Percentiles rank a stretch among this genome's conserved stretches.
These are phyloP conservation scores for Eucalyptus polybractea DNA, from an alignment of 345 rosid genomes.

Conservation along the genomic window DNA sequence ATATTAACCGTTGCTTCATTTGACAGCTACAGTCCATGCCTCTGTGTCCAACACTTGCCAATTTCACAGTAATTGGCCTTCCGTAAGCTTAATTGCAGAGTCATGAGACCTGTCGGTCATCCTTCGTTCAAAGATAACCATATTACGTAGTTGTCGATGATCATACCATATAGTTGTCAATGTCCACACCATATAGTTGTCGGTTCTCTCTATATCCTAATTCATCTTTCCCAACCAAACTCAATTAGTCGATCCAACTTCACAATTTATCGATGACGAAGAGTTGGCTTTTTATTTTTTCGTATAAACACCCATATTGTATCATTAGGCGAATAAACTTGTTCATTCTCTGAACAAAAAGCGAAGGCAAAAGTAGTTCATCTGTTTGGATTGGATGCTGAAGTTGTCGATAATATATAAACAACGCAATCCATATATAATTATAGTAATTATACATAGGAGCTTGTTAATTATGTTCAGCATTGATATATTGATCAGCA, in stretches of 20 bases:
- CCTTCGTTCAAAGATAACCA: not conserved
- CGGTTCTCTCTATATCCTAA: not conserved
- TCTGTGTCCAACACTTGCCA: not conserved
- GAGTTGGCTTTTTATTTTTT: not conserved
- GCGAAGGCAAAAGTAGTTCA: not conserved
- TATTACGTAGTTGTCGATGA: not conserved
- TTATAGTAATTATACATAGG: not conserved
- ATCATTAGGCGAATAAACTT: not conserved
- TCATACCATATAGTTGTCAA: not conserved
- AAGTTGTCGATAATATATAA: not conserved
- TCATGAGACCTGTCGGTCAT: not conserved
- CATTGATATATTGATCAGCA: not conserved
- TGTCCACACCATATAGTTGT: not conserved
- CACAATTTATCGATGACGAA: not conserved
- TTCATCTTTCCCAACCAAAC: not conserved
- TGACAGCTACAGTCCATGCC: not conserved
- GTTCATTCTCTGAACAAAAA: not conserved
- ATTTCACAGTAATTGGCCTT: not conserved
- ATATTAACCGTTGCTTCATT: not conserved
- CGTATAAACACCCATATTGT: not conserved
- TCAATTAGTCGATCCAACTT: not conserved
- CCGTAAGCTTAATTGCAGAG: not conserved
- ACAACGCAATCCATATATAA: not conserved
- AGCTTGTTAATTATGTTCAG: not conserved
- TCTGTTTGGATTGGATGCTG: not conserved